phyloP scores from a whole-genome alignment of 2,329 filamentous ascomycete species.

The Cercospora beticola region DNA sequence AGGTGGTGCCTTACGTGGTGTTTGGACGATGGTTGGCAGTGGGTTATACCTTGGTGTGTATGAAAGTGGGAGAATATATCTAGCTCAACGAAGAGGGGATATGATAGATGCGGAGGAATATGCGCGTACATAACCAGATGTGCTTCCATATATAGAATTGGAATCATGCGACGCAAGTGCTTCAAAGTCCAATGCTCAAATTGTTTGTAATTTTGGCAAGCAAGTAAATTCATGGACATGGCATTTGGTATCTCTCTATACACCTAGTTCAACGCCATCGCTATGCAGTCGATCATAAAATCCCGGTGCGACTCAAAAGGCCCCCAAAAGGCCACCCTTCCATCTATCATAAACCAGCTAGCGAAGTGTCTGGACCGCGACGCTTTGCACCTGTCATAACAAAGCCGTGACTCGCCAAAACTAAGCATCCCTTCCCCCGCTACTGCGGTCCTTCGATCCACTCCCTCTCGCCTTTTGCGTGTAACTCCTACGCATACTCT shows the following conservation, averaged over 20 bases:
- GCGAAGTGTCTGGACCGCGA: neutral
- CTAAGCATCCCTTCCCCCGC: neutral
- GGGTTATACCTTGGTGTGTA: conserved; percentile 85
- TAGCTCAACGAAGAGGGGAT: conserved; percentile 48
- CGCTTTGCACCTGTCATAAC: neutral
- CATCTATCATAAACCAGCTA: neutral
- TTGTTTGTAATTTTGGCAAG: neutral
- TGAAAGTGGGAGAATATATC: conserved; percentile 67
- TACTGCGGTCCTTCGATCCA: neutral
- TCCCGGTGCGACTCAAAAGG: neutral
- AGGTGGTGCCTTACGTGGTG: conserved; percentile 69
- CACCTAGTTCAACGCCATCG: neutral
- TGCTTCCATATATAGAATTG: neutral
- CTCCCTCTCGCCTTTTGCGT: conserved; percentile 49
- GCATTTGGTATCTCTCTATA: conserved; percentile 1
- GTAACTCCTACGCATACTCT: conserved; percentile 85
- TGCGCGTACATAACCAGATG: conserved; percentile 11
- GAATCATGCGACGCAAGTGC: no score
- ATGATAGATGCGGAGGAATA: conserved; percentile 37
- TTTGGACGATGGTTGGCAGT: conserved; percentile 80
- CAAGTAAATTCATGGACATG: neutral
- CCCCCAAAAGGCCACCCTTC: neutral
- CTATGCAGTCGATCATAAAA: conserved; percentile 1
- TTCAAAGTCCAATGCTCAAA: no score
- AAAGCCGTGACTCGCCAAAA: neutral